Evolutionary conservation across 73 alveolate species (phyloP), one percentile per base, ranked within the genome.

Genomic region (Tetrahymena elliotti): DNA sequence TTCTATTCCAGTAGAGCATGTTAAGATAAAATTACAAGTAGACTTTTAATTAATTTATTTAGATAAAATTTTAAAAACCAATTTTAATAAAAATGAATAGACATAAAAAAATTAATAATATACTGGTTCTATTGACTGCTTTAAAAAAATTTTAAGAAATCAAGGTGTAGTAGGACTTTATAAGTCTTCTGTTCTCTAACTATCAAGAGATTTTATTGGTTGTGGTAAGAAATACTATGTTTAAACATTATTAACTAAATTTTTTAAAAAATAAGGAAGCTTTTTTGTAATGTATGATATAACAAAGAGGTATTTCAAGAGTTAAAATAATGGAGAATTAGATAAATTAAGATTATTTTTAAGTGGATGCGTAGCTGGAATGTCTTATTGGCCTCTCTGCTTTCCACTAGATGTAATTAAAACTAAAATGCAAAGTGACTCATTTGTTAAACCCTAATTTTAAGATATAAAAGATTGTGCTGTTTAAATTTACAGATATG

Each of bases 361-460:
- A 68, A 68, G 88, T 68, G 88, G 88, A n/a, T 68, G 88, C n/a
- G 88, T 68, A 68, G 88, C 88, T 68, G 88, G 88, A 27, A 68
- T 68, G 88, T 68, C 88, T 6, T 68, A 68, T 68, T 68, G 88
- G 88, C 88, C 88, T 27, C 88, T 68, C 34, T 68, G 88, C 34
- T 68, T 68, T 11, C 88, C 88, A 24, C 36, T 68, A 68, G 88
- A 68, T 68, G 88, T 68, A 68, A 68, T 68, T 68, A 68, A 68
- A 68, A 68, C 88, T 18, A 68, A 68, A 24, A 68, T 68, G 88
- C 36, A 68, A 31, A 68, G 88, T 24, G 88, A 68, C 6, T 68
- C 88, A 68, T 68, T 68, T 10, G 88, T 68, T 27, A 68, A 68
- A 68, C 88, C 88, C 36, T 9, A 68, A 68, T 68, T 68, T 68